A percentile compares a stretch with the other conserved stretches of the same genome.
Conservation (phyloP, 192 early-diverging fungal genomes). For the Backusella morwellensis region DNA sequence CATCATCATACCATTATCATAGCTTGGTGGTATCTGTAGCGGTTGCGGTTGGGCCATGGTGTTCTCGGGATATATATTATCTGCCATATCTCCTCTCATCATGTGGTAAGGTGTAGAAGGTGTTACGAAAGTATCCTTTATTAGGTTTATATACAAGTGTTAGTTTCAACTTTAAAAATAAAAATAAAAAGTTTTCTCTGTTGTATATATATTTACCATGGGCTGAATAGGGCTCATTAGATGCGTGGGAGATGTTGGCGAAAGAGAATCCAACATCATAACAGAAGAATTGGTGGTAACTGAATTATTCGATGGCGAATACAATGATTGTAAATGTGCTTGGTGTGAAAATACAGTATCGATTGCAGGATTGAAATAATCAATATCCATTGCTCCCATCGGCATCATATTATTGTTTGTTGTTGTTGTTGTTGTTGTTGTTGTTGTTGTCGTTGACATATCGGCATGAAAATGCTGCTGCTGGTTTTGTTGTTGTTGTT, state of each 20-base stretch:
- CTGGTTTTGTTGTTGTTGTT: neutral
- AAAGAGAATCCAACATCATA: conserved; percentile 6
- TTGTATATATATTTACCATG: conserved; percentile 5
- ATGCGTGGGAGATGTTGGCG: neutral
- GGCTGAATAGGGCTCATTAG: conserved; percentile 12
- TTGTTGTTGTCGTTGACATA: neutral
- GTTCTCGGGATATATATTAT: neutral
- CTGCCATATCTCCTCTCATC: conserved; percentile 5
- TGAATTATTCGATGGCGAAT: conserved; percentile 14
- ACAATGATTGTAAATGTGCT: neutral
- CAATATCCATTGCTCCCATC: conserved; percentile 7
- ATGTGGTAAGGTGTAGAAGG: conserved; percentile 5
- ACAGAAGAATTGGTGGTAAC: conserved; percentile 8
- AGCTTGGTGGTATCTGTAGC: neutral
- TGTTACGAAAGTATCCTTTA: conserved; percentile 9
- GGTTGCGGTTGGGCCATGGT: neutral
- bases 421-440: conserved; percentile 1
- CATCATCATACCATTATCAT: neutral
- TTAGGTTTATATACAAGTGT: neutral
- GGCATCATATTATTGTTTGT: conserved; percentile 3
- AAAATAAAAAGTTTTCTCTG: neutral
- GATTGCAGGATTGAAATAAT: conserved; percentile 4
- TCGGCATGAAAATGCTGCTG: neutral
- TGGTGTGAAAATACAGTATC: conserved; percentile 7
- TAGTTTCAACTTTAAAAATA: neutral